phyloP scores from a whole-genome alignment of 192 early-diverging fungal genomes.

The Allomyces javanicus region DNA sequence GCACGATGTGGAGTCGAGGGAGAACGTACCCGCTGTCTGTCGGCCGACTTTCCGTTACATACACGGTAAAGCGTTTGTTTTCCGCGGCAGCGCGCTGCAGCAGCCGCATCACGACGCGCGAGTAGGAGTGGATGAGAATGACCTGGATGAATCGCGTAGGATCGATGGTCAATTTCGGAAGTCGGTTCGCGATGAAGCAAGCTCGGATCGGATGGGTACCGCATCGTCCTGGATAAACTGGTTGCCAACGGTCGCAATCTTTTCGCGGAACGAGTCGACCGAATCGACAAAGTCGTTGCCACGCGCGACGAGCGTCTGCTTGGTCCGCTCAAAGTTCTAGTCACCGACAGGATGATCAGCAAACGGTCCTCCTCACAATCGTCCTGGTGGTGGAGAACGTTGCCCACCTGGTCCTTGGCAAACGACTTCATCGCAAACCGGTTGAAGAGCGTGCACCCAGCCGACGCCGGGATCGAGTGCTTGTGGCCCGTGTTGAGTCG shows the following conservation, averaged over 20 bases:
- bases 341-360: constrained; percentile 3
- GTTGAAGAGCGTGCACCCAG: constrained; percentile 72
- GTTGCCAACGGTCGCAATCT: constrained; percentile 53
- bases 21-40: constrained; percentile 37
- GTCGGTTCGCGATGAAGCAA: neutral
- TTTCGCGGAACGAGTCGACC: constrained; percentile 45
- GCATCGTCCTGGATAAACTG: constrained; percentile 64
- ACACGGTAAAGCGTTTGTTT: constrained; percentile 78
- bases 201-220: neutral
- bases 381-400: constrained; percentile 4
- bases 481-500: constrained; percentile 43
- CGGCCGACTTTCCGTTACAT: constrained; percentile 77
- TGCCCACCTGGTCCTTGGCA: constrained; percentile 9
- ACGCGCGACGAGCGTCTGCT: constrained; percentile 41
- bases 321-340: constrained; percentile 50
- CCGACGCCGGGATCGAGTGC: constrained; percentile 61
- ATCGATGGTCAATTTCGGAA: neutral
- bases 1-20: constrained; percentile 8
- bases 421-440: constrained; percentile 39
- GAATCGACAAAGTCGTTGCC: constrained; percentile 54
- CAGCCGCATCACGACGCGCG: constrained; percentile 75
- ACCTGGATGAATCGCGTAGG: constrained; percentile 16
- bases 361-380: neutral
- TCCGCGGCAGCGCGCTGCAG: constrained; percentile 50
- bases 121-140: constrained; percentile 88